Percentiles rank a stretch among this genome's conserved stretches.
Conservation (phyloP, 1,284 basidiomycete species). For the Cutaneotrichosporon spelunceum region DNA sequence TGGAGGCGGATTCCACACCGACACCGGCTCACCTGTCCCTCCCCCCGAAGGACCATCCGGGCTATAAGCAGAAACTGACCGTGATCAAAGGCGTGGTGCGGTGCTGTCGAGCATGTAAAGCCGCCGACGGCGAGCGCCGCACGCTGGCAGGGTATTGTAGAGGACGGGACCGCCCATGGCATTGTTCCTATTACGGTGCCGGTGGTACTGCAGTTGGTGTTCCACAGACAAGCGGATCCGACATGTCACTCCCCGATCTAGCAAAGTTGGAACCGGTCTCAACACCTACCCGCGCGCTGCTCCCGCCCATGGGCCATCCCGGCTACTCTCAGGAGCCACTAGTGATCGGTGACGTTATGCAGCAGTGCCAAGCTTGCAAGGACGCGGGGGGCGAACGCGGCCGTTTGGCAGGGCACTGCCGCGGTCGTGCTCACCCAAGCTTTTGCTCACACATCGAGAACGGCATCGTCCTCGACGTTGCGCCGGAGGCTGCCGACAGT, state of each 20-base stretch:
- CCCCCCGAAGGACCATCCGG: background rate
- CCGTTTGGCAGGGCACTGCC: background rate
- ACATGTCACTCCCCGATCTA: background rate
- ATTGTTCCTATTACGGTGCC: background rate
- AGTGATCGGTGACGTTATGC: background rate
- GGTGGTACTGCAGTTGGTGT: background rate
- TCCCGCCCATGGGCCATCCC: background rate
- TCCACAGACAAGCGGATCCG: background rate
- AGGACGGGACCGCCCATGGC: background rate
- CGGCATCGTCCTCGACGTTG: background rate
- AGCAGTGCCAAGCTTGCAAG: background rate
- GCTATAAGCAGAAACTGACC: background rate
- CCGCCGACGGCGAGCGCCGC: background rate
- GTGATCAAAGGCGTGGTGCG: background rate
- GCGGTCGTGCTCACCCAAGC: background rate
- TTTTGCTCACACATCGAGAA: background rate
- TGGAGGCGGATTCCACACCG: background rate
- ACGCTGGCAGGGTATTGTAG: background rate
- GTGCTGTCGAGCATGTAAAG: background rate
- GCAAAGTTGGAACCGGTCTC: background rate
- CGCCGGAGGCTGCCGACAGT: background rate
- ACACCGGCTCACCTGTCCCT: background rate
- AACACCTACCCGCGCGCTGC: background rate
- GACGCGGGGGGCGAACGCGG: background rate
- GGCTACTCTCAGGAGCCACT: background rate